Percentiles rank a stretch among this genome's conserved stretches.
phyloP scores from a whole-genome alignment of 2,329 filamentous ascomycete species.

The Hypoxylon sp. region DNA sequence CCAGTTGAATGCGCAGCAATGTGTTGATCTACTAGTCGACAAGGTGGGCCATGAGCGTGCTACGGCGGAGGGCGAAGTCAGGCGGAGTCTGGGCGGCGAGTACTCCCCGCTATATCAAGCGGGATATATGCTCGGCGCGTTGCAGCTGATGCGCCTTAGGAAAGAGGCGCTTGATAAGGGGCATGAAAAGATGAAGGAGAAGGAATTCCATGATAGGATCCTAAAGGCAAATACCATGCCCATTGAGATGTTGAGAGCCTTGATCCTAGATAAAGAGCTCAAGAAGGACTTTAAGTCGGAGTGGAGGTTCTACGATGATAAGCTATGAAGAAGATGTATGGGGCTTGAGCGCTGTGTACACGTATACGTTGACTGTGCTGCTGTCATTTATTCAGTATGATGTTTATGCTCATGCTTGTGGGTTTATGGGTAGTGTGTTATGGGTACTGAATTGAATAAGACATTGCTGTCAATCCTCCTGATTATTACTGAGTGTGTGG shows the following conservation, averaged over 20 bases:
- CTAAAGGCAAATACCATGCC: conserved; percentile 68
- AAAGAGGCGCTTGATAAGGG: conserved; percentile 61
- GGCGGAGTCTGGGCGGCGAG: conserved; percentile 68
- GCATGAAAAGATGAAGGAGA: conserved; percentile 60
- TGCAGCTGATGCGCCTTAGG: conserved; percentile 68
- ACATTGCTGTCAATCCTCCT: background rate
- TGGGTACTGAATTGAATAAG: background rate
- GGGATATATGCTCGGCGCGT: conserved; percentile 71
- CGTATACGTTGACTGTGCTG: background rate
- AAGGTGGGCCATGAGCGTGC: conserved; percentile 71
- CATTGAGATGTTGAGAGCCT: conserved; percentile 66
- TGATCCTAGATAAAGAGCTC: conserved; percentile 61
- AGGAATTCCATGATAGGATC: conserved; percentile 69
- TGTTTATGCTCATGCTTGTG: background rate
- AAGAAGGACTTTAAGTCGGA: conserved; percentile 60
- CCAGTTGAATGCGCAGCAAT: conserved; percentile 66
- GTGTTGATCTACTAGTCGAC: conserved; percentile 69
- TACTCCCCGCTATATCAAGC: conserved; percentile 72
- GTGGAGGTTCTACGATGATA: conserved; percentile 65
- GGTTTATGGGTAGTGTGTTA: background rate
- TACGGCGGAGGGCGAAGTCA: conserved; percentile 73
- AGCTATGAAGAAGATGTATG: conserved; percentile 14
- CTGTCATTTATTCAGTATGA: background rate
- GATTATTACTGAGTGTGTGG: background rate
- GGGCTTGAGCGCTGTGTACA: background rate